These are phyloP conservation scores for Ambrosiella cleistominuta DNA, from an alignment of 2,329 filamentous ascomycete genomes.

Conservation along the genomic window DNA sequence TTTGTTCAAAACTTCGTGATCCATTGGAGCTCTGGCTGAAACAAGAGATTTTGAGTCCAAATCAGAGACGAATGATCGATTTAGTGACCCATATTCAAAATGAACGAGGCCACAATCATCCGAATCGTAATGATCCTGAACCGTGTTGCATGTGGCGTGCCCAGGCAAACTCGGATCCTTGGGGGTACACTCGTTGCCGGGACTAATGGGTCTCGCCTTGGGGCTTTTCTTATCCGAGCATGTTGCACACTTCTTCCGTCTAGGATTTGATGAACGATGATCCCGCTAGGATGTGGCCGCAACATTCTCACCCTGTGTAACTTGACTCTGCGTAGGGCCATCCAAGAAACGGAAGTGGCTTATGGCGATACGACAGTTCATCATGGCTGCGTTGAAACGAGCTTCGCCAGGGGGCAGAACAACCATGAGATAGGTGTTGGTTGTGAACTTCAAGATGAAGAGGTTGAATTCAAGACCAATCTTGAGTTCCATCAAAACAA, in stretches of 20 bases:
- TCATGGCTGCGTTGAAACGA: slow-evolving; percentile 72
- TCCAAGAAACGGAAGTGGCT: slow-evolving; percentile 60
- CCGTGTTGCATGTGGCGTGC: too few relatives aligned
- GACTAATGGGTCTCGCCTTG: background rate
- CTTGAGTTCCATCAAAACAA: slow-evolving; percentile 66
- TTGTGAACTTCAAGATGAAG: slow-evolving; percentile 88
- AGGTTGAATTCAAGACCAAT: slow-evolving; percentile 66
- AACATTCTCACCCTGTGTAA: background rate
- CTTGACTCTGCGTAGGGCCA: slow-evolving; percentile 20
- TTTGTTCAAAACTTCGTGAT: too few relatives aligned
- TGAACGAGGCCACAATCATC: too few relatives aligned
- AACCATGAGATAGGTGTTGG: slow-evolving; percentile 91
- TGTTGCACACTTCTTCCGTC: background rate
- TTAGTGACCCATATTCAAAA: too few relatives aligned
- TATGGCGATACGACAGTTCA: slow-evolving; percentile 77
- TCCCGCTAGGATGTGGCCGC: slow-evolving; percentile 12
- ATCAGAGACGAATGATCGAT: too few relatives aligned
- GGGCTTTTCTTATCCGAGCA: background rate
- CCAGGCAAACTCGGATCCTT: too few relatives aligned
- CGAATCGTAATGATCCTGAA: too few relatives aligned
- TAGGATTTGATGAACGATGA: slow-evolving; percentile 2
- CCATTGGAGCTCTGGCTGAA: too few relatives aligned
- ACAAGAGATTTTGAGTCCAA: too few relatives aligned
- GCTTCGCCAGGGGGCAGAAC: slow-evolving; percentile 82
- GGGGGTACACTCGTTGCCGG: too few relatives aligned